Evolutionary conservation across 768 basidiomycete species (phyloP).

Genomic region (Lyophyllum semitale): DNA sequence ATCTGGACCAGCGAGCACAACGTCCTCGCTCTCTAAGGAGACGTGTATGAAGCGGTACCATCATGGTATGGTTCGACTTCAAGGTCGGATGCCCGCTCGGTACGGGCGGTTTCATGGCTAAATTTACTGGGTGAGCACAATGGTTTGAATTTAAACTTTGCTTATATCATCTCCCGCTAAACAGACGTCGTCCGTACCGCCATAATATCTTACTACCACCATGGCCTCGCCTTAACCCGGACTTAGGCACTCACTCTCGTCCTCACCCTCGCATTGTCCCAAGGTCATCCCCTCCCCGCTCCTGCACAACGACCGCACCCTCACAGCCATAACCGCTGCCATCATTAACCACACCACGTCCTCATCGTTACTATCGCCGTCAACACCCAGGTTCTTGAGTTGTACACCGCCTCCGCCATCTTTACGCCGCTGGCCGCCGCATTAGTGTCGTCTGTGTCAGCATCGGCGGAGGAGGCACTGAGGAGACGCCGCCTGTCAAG

Average conservation of each 20-base stretch:
- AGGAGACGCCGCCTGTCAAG: slow-evolving; percentile 20
- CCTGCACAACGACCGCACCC: slow-evolving; percentile 63
- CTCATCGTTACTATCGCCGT: slow-evolving; percentile 90
- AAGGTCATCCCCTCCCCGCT: slow-evolving; percentile 68
- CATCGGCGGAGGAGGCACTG: slow-evolving; percentile 4
- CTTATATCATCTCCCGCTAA: slow-evolving; percentile 4
- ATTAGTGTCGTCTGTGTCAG: slow-evolving; percentile 60
- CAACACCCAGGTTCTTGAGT: slow-evolving; percentile 64
- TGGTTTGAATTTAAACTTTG: no score
- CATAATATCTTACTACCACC: slow-evolving; percentile 77
- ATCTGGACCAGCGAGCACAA: slow-evolving; percentile 86
- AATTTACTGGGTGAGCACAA: slow-evolving; percentile 71
- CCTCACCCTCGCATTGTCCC: slow-evolving; percentile 80
- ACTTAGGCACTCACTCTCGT: slow-evolving; percentile 87
- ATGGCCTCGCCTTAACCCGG: slow-evolving; percentile 80
- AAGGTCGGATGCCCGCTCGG: slow-evolving; percentile 74
- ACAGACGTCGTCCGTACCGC: slow-evolving; percentile 92
- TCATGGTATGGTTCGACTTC: slow-evolving; percentile 89
- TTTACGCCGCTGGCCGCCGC: slow-evolving; percentile 48
- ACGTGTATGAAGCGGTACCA: slow-evolving; percentile 70
- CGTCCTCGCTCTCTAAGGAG: slow-evolving; percentile 62
- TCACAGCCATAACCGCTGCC: slow-evolving; percentile 73
- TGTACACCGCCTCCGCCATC: slow-evolving; percentile 45
- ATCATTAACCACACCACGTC: slow-evolving; percentile 75
- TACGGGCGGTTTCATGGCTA: slow-evolving; percentile 91